Evolutionary conservation across 805 yeast species (phyloP), one percentile per base, ranked within the genome.

Genomic region (Torulaspora franciscae): DNA sequence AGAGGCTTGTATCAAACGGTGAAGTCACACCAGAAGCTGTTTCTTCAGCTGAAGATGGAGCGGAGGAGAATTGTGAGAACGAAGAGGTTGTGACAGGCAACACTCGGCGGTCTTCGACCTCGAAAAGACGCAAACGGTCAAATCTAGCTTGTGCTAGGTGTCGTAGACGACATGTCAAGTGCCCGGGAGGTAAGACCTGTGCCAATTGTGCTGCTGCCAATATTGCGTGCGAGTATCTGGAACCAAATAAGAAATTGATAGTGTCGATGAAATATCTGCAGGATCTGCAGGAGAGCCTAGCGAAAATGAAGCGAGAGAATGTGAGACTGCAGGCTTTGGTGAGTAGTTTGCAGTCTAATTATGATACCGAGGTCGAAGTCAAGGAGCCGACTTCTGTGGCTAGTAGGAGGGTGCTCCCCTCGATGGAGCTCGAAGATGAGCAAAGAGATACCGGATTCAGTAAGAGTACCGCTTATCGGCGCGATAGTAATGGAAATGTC

Each of bases 171-270:
- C 93, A 85, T 62, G 78, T 82, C 34, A 76, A 83, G 50, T 85
- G 93, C 57, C 87, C 87, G 10, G 89, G 89, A 1, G 87, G 86
- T 1, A 76, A 80, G 38, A 88, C 89, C 0, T 85, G 93, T 59
- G 62, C 68, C 40, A 80, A 80, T 55, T 85, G 93, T 58, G 64
- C 62, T 10, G 59, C 71, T 39, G 77, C 83, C 11, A 73, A 71
- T 39, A 67, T 79, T 3, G 70, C 71, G 17, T 85, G 93, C 66
- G 88, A 82, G 54, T 85, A 83, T 52, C 73, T 77, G 14, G 87
- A 81, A 57, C 85, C 82, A 7, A 85, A 82, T 40, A 81, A 77
- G 66, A 83, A 84, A 55, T 72, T 85, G 9, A 85, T 83, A 24
- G 83, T 84, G 0, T 81, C 89, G 1, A 74, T 83, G 77, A 80